A percentile compares a stretch with the other conserved stretches of the same genome.
Conservation (phyloP, 768 basidiomycete species). For the Pleurotus salmoneostramineus region DNA sequence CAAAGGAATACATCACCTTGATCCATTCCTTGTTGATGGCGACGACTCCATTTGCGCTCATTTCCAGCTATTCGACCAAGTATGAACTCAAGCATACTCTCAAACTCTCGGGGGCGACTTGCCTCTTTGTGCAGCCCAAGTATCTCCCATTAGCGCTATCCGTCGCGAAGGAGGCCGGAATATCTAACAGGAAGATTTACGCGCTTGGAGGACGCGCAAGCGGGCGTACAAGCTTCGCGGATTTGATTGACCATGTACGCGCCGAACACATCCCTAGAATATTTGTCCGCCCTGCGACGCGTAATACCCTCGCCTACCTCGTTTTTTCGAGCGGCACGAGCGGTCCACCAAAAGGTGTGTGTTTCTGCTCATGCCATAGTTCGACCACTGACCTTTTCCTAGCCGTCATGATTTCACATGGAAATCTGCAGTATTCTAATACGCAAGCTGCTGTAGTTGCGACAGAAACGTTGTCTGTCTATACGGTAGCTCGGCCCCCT, state of each 20-base stretch:
- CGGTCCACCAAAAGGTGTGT: slow-evolving; percentile 67
- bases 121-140: slow-evolving; percentile 47
- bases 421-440: slow-evolving; percentile 49
- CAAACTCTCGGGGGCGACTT: slow-evolving; percentile 42
- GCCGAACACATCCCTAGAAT: slow-evolving; percentile 33
- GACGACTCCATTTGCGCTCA: slow-evolving; percentile 48
- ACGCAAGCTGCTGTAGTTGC: slow-evolving; percentile 30
- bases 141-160: slow-evolving; percentile 38
- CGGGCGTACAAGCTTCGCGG: slow-evolving; percentile 37
- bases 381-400: not conserved
- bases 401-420: slow-evolving; percentile 77
- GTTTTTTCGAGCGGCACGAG: slow-evolving; percentile 78
- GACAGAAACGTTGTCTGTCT: slow-evolving; percentile 26
- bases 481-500: slow-evolving; percentile 24
- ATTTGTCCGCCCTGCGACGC: slow-evolving; percentile 38
- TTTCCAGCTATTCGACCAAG: slow-evolving; percentile 52
- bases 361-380: not conserved
- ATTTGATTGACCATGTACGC: slow-evolving; percentile 35
- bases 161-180: slow-evolving; percentile 29
- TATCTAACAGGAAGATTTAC: slow-evolving; percentile 39
- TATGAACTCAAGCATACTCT: slow-evolving; percentile 53
- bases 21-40: slow-evolving; percentile 44
- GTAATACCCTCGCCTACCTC: slow-evolving; percentile 62
- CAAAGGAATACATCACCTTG: slow-evolving; percentile 54
- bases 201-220: slow-evolving; percentile 37